Percentiles rank a stretch among this genome's conserved stretches.
These are phyloP conservation scores for Exophiala calicioides DNA, from an alignment of 2,329 filamentous ascomycete species.

Conservation along the genomic window DNA sequence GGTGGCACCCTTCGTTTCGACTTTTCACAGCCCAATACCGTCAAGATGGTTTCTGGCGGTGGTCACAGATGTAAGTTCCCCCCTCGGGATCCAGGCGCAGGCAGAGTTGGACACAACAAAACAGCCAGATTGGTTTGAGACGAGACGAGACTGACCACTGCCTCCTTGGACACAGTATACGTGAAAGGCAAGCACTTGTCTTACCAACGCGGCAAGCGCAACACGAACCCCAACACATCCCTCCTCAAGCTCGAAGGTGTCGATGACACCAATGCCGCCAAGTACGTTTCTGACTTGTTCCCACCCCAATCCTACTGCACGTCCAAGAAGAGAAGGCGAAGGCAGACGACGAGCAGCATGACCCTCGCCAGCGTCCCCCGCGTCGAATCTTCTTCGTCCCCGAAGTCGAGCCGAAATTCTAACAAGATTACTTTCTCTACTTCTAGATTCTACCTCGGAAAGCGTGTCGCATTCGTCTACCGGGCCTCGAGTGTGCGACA, in stretches of 20 bases:
- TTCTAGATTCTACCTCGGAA: slow-evolving; percentile 86
- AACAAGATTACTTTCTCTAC: slow-evolving; percentile 14
- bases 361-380: too few species aligned
- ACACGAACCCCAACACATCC: slow-evolving; percentile 83
- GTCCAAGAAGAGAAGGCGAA: too few species aligned
- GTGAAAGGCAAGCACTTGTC: slow-evolving; percentile 97
- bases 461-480: slow-evolving; percentile 99
- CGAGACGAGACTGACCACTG: slow-evolving; percentile 2
- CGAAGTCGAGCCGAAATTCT: slow-evolving; percentile 38
- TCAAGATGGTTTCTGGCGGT: slow-evolving; percentile 85
- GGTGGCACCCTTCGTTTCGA: slow-evolving; percentile 40
- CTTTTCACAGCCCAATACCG: slow-evolving; percentile 37
- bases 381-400: too few species aligned
- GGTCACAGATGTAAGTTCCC: slow-evolving; percentile 75
- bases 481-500: slow-evolving; percentile 91
- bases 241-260: slow-evolving; percentile 99
- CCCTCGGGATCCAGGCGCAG: not conserved
- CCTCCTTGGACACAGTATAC: slow-evolving; percentile 63
- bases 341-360: too few species aligned
- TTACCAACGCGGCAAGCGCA: slow-evolving; percentile 94
- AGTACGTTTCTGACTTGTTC: slow-evolving; percentile 54
- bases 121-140: not conserved
- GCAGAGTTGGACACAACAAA: not conserved
- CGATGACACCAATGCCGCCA: slow-evolving; percentile 83
- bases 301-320: too few species aligned